Conservation (phyloP, 331 rosid species). For the Phaseolus coccineus region DNA sequence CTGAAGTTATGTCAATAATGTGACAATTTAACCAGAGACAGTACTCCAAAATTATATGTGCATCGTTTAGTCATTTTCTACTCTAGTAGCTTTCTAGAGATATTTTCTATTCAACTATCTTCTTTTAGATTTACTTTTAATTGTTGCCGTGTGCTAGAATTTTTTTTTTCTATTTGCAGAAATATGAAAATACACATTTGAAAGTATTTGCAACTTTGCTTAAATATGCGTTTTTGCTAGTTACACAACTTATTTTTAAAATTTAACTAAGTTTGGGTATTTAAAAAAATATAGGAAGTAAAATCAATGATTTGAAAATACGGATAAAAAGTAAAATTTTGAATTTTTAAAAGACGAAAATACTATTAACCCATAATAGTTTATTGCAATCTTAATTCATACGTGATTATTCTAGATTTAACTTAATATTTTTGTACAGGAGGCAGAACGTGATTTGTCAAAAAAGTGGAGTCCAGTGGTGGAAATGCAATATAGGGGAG, state of each 20-base stretch:
- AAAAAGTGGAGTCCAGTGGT: constrained; percentile 86
- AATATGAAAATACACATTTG: constrained; percentile 8
- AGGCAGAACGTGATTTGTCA: constrained; percentile 89
- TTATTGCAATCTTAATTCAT: constrained; percentile 33
- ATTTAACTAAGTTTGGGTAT: not conserved
- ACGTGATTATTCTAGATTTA: constrained; percentile 37
- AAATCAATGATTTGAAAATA: not conserved
- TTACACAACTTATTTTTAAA: not conserved
- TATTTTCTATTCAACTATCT: not conserved
- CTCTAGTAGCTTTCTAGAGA: not conserved
- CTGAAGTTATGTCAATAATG: constrained; percentile 14
- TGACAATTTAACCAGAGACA: constrained; percentile 25
- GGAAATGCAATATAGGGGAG: constrained; percentile 92
- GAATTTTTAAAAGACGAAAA: not conserved
- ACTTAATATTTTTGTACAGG: constrained; percentile 56
- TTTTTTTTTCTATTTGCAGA: not conserved
- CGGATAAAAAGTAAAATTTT: not conserved
- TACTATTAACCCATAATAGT: not conserved
- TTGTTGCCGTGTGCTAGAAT: not conserved
- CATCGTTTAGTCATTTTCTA: constrained; percentile 9
- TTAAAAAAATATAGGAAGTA: not conserved
- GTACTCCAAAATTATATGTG: constrained; percentile 5
- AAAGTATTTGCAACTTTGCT: not conserved
- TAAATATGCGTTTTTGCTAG: not conserved
- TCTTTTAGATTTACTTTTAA: constrained; percentile 20